phyloP scores from a whole-genome alignment of 176 grass and related monocot genomes.

The Alopecurus myosuroides region DNA sequence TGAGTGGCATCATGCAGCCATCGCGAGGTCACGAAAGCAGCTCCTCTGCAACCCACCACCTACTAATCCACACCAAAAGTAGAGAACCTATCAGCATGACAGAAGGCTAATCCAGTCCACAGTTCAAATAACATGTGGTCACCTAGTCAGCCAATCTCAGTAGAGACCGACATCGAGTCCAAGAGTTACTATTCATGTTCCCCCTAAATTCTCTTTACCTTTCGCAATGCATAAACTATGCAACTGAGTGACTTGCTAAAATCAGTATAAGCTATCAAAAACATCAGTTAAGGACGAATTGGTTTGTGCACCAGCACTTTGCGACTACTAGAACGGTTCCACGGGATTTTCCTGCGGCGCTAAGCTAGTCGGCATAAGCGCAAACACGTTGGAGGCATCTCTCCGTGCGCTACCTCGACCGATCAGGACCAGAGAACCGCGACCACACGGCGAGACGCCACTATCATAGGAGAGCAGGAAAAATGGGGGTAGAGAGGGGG shows the following conservation, averaged over 20 bases:
- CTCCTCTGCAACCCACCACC: constrained; percentile 55
- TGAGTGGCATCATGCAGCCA: constrained; percentile 61
- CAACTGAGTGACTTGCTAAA: background rate
- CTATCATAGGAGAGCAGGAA: background rate
- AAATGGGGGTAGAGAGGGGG: background rate
- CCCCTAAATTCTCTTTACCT: background rate
- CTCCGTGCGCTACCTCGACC: background rate
- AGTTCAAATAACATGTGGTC: background rate
- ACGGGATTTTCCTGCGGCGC: background rate
- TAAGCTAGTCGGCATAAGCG: background rate
- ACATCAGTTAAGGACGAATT: background rate
- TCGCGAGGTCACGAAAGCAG: constrained; percentile 36
- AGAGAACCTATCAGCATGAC: constrained; percentile 15
- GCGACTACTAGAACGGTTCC: background rate
- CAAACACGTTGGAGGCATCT: constrained; percentile 14
- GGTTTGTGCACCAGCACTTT: background rate
- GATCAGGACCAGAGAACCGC: background rate
- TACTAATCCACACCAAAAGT: constrained; percentile 66
- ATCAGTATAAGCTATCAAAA: background rate
- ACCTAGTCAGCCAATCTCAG: background rate
- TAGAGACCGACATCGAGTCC: background rate
- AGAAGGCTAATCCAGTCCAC: background rate
- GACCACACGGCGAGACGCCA: background rate
- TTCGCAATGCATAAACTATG: background rate
- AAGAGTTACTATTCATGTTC: background rate